Evolutionary conservation across 306 rosid genomes (phyloP), one percentile per base, ranked within the genome.

Genomic region (Glycyrrhiza uralensis): DNA sequence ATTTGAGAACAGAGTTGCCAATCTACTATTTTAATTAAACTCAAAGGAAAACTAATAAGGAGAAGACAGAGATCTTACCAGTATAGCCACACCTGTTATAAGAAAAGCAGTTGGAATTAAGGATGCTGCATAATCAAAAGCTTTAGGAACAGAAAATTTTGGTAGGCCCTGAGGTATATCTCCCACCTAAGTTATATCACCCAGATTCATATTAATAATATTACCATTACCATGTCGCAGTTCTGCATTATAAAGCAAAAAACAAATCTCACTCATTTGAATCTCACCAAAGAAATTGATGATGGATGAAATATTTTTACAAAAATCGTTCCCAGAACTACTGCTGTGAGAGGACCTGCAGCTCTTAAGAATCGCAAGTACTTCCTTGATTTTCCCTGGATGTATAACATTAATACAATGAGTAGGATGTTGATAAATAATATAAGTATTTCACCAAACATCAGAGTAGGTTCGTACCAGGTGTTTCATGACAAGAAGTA

Each of bases 91-190:
- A 45, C 97, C 96, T 57, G 98, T 94, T 65, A 94, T 91, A 58
- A 94, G 92, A 84, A 85, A 24, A 59, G 98, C 96, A 33, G 98
- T 94, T 30, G 98, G 96, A 80, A 94, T 91, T 81, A 94, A 87
- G 70, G 98, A 86, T 63, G 49, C 38, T 13, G 85, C 86, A 78
- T 85, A 82, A 68, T 77, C 85, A 28, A 94, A 91, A 59, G 87
- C 85, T 76, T 81, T 94, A 8, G 98, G 98, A 74, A 94, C 68
- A 66, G 97, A 86, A 86, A 94, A 94, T 9, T 19, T 63, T 80
- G 98, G 98, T 56, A 94, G 88, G 66, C 98, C 98, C 62, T 89
- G 92, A 18, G 98, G 98, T 79, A 94, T 91, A 17, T 86, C 97
- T 76, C 98, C 98, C 17, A 94, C 98, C 98, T 94, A 84, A 69